These are phyloP conservation scores for Angomonas ambiguus DNA, from an alignment of 208 protist species.

Conservation along the genomic window DNA sequence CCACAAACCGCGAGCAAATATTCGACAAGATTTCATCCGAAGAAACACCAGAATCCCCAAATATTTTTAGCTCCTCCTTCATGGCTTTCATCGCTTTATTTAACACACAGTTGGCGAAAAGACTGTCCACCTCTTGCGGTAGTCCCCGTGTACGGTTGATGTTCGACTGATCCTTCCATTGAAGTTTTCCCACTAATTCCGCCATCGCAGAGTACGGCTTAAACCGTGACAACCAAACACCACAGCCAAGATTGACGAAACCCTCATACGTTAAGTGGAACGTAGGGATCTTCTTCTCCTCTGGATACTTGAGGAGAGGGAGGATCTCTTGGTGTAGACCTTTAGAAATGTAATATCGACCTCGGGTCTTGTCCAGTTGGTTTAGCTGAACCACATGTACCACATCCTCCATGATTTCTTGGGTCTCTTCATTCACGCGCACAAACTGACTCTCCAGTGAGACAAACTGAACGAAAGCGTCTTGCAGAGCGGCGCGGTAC, in stretches of 20 bases:
- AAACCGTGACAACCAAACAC: constrained; percentile 33
- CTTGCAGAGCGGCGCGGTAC: constrained; percentile 15
- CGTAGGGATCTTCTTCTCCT: background rate
- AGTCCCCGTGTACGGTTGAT: constrained; percentile 7
- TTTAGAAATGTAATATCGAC: constrained; percentile 20
- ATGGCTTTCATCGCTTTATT: constrained; percentile 12
- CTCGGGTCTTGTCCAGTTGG: constrained; percentile 9
- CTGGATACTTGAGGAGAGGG: constrained; percentile 33
- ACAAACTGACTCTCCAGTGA: constrained; percentile 33
- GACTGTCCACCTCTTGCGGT: constrained; percentile 19
- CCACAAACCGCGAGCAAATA: constrained; percentile 19
- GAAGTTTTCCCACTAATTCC: background rate
- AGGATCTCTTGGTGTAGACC: constrained; percentile 30
- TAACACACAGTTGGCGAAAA: constrained; percentile 19
- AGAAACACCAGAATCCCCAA: background rate
- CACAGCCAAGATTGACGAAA: constrained; percentile 27
- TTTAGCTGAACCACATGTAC: constrained; percentile 35
- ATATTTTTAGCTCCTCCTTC: background rate
- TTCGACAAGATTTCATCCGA: constrained; percentile 11
- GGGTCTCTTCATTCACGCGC: constrained; percentile 34
- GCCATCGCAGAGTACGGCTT: background rate
- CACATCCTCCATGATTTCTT: constrained; percentile 35
- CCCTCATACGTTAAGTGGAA: constrained; percentile 20
- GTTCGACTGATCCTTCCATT: background rate
- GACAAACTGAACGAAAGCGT: constrained; percentile 18